Evolutionary conservation across 345 rosid species (phyloP), one percentile per base, ranked within the genome.

Genomic region (Streptanthus diversifolius): DNA sequence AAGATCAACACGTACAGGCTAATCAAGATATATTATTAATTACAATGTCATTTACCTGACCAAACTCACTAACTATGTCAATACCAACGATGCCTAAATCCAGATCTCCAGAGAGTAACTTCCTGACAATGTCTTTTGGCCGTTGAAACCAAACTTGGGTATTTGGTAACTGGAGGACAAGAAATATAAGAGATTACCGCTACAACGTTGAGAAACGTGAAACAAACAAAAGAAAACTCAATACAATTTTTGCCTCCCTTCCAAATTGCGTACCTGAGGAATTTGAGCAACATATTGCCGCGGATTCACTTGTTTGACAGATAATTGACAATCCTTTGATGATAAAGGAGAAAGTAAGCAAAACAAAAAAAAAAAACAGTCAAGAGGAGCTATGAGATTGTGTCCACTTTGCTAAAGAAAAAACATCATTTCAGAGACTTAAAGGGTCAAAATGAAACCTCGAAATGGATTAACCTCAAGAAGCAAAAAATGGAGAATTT

Each of bases 71-170:
- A 70, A 91, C 81, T 21, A 85, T 95, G 84, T 95, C 98, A 55
- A 88, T 84, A 39, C 97, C 98, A 58, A 90, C 93, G 52, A 95
- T 85, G 52, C 99, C 97, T 57, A 95, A 83, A 85, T 95, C 99
- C 71, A 95, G 76, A 85, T 95, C 96, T 72, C 99, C 98, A 0
- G 98, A 86, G n/a, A 87, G 65, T 73, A 95, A 54, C 81, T 95
- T 90, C 9, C 88, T 77, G 32, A 95, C 93, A 74, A 95, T 86
- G 76, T 91, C 98, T 75, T 90, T 95, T 63, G 98, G 98, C 49
- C 96, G 85, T 79, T 95, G 99, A 81, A 87, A 90, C 99, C 99
- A 95, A 39, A 95, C 99, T 80, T 90, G 96, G 77, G 90, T 52
- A 70, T 87, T 88, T 67, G 98, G 74, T 24, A 91, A 81, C 99